phyloP scores from a whole-genome alignment of 805 yeast species.

The Trichomonascus vanleenenianus region DNA sequence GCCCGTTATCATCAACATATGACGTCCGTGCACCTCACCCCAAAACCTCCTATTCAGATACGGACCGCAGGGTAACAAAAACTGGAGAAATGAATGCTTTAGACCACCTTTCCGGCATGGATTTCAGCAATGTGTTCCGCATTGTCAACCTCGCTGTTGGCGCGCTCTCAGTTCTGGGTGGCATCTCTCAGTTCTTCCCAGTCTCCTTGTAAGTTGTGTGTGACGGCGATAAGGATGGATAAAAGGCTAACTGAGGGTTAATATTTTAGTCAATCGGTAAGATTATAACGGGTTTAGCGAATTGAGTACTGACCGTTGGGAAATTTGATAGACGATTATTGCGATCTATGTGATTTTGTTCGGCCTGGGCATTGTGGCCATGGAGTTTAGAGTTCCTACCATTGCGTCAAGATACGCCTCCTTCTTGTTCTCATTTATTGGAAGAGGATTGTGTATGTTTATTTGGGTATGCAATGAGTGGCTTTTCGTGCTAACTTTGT shows the following conservation, averaged over 20 bases:
- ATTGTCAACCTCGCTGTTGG: conserved; percentile 28
- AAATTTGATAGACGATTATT: conserved; percentile 18
- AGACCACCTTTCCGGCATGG: conserved; percentile 6
- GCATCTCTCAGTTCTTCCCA: conserved; percentile 27
- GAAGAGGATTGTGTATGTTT: conserved; percentile 58
- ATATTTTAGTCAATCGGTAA: conserved; percentile 18
- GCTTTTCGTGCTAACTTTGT: background rate
- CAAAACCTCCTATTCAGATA: background rate
- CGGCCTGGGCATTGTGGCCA: conserved; percentile 23
- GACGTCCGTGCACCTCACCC: too few species aligned
- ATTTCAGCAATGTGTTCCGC: conserved; percentile 26
- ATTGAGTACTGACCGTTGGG: background rate
- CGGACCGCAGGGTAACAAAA: background rate
- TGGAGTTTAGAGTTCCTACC: conserved; percentile 44
- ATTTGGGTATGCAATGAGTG: background rate
- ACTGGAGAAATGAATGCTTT: background rate
- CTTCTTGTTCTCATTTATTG: conserved; percentile 56
- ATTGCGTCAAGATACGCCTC: conserved; percentile 42
- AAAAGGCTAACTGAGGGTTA: conserved; percentile 2
- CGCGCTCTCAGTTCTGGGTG: conserved; percentile 23
- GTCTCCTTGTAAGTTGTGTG: conserved; percentile 19
- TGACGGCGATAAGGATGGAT: background rate
- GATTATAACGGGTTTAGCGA: conserved; percentile 1
- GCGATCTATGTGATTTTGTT: conserved; percentile 27
- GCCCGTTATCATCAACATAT: background rate